These are phyloP conservation scores for Fusarium redolens DNA, from an alignment of 2,329 filamentous ascomycete species.

Conservation along the genomic window DNA sequence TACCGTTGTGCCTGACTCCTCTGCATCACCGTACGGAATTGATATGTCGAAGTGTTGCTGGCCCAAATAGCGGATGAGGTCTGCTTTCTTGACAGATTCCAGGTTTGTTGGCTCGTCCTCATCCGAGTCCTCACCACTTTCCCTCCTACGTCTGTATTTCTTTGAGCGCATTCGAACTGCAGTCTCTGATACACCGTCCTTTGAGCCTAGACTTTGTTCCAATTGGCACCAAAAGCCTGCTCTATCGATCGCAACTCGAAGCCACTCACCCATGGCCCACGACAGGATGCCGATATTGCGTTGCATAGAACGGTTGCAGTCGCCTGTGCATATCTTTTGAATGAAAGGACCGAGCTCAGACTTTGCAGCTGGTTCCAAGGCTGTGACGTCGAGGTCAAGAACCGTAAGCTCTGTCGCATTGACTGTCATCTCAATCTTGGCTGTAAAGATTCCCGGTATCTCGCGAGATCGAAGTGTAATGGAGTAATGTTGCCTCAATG, in stretches of 20 bases:
- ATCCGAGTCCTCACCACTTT: slow-evolving; percentile 39
- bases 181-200: slow-evolving; percentile 44
- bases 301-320: slow-evolving; percentile 58
- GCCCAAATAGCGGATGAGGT: slow-evolving; percentile 66
- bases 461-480: slow-evolving; percentile 62
- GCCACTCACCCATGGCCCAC: slow-evolving; percentile 78
- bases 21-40: slow-evolving; percentile 48
- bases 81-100: slow-evolving; percentile 45
- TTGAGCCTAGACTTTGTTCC: slow-evolving; percentile 57
- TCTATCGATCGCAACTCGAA: slow-evolving; percentile 68
- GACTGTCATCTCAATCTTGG: slow-evolving; percentile 68
- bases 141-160: slow-evolving; percentile 40
- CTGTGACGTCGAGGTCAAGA: slow-evolving; percentile 62
- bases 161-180: slow-evolving; percentile 40
- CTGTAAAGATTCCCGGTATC: slow-evolving; percentile 64
- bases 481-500: slow-evolving; percentile 64
- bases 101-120: slow-evolving; percentile 9
- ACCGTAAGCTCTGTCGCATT: slow-evolving; percentile 65
- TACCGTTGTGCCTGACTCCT: slow-evolving; percentile 54
- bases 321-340: slow-evolving; percentile 53
- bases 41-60: slow-evolving; percentile 61
- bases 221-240: slow-evolving; percentile 72
- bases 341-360: slow-evolving; percentile 68
- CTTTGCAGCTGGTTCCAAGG: slow-evolving; percentile 68
- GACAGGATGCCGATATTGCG: slow-evolving; percentile 69